These are phyloP conservation scores for Annulohypoxylon moriforme DNA, from an alignment of 495 filamentous ascomycete species.

Conservation along the genomic window DNA sequence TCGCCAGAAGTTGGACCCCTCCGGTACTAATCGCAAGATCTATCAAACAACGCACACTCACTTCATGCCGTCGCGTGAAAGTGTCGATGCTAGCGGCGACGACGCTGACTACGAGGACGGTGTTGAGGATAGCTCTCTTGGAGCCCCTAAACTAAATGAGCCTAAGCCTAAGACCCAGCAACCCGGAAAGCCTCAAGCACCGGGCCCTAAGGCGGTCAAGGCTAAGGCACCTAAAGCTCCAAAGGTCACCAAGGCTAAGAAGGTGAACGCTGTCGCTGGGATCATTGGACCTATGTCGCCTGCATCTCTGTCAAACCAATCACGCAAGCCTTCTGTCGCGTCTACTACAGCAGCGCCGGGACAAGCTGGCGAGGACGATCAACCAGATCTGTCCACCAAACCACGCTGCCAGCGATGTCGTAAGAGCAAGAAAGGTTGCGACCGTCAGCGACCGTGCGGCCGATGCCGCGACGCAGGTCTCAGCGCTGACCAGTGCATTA, in stretches of 20 bases:
- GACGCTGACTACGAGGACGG: conserved; percentile 72
- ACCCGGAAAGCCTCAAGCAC: conserved; percentile 56
- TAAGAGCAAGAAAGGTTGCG: conserved; percentile 99
- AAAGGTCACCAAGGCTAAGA: conserved; percentile 66
- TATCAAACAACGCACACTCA: conserved; percentile 70
- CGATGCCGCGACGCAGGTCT: conserved; percentile 97
- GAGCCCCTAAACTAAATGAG: conserved; percentile 38
- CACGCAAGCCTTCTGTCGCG: conserved; percentile 83
- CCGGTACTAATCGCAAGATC: conserved; percentile 57
- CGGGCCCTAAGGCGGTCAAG: conserved; percentile 56
- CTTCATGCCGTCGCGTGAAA: conserved; percentile 72
- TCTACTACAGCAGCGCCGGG: conserved; percentile 76
- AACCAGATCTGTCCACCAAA: conserved; percentile 91
- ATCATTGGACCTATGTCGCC: conserved; percentile 72
- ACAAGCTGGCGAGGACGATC: conserved; percentile 76
- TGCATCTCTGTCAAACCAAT: conserved; percentile 69
- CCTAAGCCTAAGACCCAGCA: conserved; percentile 53
- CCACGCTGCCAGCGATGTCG: conserved; percentile 97
- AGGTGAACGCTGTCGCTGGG: conserved; percentile 49
- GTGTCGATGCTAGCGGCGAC: conserved; percentile 78
- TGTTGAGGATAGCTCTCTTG: conserved; percentile 36
- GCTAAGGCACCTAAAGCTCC: conserved; percentile 60
- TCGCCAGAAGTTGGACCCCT: conserved; percentile 70
- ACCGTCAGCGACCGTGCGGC: conserved; percentile 92
- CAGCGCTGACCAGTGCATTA: conserved; percentile 89